Evolutionary conservation across 495 filamentous ascomycete genomes (phyloP).

Genomic region (Penicillium herquei): DNA sequence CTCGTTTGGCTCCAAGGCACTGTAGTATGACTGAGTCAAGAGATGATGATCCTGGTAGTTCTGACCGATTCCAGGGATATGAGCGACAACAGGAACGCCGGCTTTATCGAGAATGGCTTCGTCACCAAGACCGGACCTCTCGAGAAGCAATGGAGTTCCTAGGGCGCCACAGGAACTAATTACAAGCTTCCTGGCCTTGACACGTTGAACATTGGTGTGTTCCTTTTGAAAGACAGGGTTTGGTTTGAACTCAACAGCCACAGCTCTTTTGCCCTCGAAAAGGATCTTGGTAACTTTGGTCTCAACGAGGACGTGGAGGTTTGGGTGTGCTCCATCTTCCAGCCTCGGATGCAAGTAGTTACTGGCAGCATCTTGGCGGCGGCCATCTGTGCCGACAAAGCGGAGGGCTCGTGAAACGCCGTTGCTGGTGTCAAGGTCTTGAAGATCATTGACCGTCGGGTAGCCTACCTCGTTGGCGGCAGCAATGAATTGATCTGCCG

Average conservation of each 20-base stretch:
- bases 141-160: neutral
- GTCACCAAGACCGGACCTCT: slow-evolving; percentile 1
- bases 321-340: slow-evolving; percentile 1
- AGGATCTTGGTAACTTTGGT: slow-evolving; percentile 1
- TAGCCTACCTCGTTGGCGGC: slow-evolving; percentile 1
- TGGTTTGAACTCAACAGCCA: neutral
- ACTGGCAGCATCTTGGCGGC: neutral
- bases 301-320: slow-evolving; percentile 1
- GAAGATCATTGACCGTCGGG: slow-evolving; percentile 1
- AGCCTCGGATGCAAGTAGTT: slow-evolving; percentile 1
- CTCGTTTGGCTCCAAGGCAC: neutral
- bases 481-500: neutral
- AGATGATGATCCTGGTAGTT: slow-evolving; percentile 2
- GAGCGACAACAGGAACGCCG: neutral
- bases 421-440: slow-evolving; percentile 2
- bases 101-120: neutral
- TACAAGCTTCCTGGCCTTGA: neutral
- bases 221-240: neutral
- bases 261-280: neutral
- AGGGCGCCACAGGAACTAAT: neutral
- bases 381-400: neutral
- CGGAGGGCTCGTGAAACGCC: neutral
- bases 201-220: neutral
- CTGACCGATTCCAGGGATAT: neutral
- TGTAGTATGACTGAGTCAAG: slow-evolving; percentile 2